phyloP scores from a whole-genome alignment of 2,329 filamentous ascomycete species.

The Cladobotryum mycophilum region DNA sequence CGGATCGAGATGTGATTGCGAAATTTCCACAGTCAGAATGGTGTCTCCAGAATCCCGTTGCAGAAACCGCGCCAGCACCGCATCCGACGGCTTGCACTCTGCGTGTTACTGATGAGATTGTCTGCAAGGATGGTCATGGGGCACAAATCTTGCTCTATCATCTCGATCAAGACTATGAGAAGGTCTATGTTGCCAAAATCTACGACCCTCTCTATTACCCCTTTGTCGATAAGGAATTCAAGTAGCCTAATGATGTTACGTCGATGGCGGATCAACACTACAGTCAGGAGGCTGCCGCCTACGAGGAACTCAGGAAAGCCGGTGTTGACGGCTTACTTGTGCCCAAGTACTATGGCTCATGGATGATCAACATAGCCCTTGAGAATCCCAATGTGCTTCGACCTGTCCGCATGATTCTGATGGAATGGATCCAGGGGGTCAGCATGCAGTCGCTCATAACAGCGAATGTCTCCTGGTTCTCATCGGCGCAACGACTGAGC shows the following conservation, averaged over 20 bases:
- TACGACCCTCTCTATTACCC: slow-evolving; percentile 10
- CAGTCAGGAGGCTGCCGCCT: slow-evolving; percentile 6
- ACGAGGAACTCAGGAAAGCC: slow-evolving; percentile 4
- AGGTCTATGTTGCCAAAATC: slow-evolving; percentile 9
- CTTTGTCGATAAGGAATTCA: no score
- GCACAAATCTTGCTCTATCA: slow-evolving; percentile 8
- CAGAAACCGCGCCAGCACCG: not conserved
- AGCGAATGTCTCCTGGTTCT: not conserved
- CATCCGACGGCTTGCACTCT: not conserved
- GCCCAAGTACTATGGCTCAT: slow-evolving; percentile 7
- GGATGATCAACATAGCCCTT: slow-evolving; percentile 1
- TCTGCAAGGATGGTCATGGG: slow-evolving; percentile 5
- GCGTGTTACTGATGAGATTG: not conserved
- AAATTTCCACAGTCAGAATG: not conserved
- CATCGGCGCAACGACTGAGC: slow-evolving; percentile 3
- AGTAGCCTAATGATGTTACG: not conserved
- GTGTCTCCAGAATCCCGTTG: slow-evolving; percentile 1
- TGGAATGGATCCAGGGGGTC: slow-evolving; percentile 8
- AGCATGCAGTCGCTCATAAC: slow-evolving; percentile 3
- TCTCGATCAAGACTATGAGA: not conserved
- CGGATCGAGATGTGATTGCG: not conserved
- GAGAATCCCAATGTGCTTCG: not conserved
- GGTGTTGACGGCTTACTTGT: not conserved
- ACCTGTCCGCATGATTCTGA: slow-evolving; percentile 7
- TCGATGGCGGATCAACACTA: not conserved